These are phyloP conservation scores for Shiraia sp. DNA, from an alignment of 2,329 filamentous ascomycete genomes.

Conservation along the genomic window DNA sequence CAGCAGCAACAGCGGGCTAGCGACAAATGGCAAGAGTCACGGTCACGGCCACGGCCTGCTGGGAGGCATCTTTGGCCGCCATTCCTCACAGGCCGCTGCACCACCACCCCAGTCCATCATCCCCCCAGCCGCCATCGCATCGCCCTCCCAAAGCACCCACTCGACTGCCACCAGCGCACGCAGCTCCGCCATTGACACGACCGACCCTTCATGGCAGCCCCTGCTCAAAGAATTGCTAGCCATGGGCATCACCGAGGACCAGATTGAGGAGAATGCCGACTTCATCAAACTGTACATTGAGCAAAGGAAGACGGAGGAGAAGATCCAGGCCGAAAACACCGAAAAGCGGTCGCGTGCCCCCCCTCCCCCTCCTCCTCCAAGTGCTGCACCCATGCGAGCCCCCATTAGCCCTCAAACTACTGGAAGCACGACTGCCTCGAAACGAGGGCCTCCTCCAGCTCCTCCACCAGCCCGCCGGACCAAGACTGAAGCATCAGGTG, in stretches of 20 bases:
- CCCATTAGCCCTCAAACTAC: slow-evolving; percentile 65
- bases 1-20: slow-evolving; percentile 20
- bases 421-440: slow-evolving; percentile 55
- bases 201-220: slow-evolving; percentile 65
- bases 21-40: slow-evolving; percentile 33
- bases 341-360: slow-evolving; percentile 59
- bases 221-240: slow-evolving; percentile 63
- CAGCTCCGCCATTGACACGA: slow-evolving; percentile 60
- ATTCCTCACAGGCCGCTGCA: slow-evolving; percentile 45
- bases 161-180: slow-evolving; percentile 40
- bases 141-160: slow-evolving; percentile 41
- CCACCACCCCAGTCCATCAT: slow-evolving; percentile 55
- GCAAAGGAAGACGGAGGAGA: slow-evolving; percentile 61
- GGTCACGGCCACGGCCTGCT: slow-evolving; percentile 53
- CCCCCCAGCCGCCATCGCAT: slow-evolving; percentile 47
- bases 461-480: slow-evolving; percentile 57
- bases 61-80: slow-evolving; percentile 55
- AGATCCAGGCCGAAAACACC: slow-evolving; percentile 50
- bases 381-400: slow-evolving; percentile 46
- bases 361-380: slow-evolving; percentile 62
- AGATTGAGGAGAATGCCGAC: slow-evolving; percentile 68
- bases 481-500: slow-evolving; percentile 44
- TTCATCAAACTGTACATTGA: slow-evolving; percentile 71
- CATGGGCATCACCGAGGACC: slow-evolving; percentile 71
- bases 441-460: slow-evolving; percentile 64